Evolutionary conservation across 2,329 filamentous ascomycete species (phyloP).

Genomic region (Tolypocladium capitatum): DNA sequence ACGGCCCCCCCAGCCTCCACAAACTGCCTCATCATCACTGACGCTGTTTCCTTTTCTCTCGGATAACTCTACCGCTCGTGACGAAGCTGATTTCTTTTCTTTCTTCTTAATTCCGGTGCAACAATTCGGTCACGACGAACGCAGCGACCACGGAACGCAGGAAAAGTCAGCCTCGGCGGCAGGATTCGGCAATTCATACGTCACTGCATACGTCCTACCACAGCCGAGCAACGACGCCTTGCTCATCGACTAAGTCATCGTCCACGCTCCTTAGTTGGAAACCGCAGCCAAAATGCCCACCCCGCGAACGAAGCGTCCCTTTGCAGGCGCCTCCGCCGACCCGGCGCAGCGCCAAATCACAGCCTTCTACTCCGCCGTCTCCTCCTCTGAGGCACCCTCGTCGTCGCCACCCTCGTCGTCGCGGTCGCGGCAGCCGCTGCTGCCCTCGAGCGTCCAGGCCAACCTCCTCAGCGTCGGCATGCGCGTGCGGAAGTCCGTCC

Average conservation of each 20-base stretch:
- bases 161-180: not conserved
- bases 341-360: constrained; percentile 50
- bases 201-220: not conserved
- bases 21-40: too few species aligned
- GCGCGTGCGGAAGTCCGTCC: constrained; percentile 84
- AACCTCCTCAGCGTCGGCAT: constrained; percentile 87
- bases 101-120: not conserved
- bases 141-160: not conserved
- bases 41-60: not conserved
- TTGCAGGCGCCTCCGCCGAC: constrained; percentile 45
- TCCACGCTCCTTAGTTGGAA: not conserved
- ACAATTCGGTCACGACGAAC: not conserved
- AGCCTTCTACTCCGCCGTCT: constrained; percentile 40
- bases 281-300: constrained; percentile 29
- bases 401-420: constrained; percentile 10
- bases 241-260: not conserved
- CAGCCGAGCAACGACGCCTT: not conserved
- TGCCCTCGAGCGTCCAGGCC: constrained; percentile 58
- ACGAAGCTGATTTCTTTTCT: not conserved
- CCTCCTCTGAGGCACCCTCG: constrained; percentile 21
- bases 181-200: not conserved
- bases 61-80: not conserved
- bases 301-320: constrained; percentile 46
- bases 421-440: constrained; percentile 25
- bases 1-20: not conserved